These are phyloP conservation scores for Penicillium salamii DNA, from an alignment of 495 filamentous ascomycete species.

Conservation along the genomic window DNA sequence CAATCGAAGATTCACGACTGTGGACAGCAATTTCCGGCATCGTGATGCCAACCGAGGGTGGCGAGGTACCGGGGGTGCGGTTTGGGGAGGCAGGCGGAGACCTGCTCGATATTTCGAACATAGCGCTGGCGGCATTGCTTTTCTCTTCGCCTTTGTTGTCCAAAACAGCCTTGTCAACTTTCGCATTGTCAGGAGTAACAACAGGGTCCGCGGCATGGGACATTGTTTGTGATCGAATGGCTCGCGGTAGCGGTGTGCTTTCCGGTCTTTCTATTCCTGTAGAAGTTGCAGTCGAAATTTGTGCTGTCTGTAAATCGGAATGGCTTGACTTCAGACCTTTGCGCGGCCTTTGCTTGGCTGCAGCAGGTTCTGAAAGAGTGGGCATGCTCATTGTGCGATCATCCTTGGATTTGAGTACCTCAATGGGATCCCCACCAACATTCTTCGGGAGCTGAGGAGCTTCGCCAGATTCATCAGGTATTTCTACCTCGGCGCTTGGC, in stretches of 20 bases:
- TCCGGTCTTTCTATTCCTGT: slow-evolving; percentile 39
- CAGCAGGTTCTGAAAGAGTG: slow-evolving; percentile 31
- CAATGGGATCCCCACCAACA: slow-evolving; percentile 31
- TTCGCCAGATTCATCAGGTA: slow-evolving; percentile 55
- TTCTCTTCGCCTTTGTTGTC: slow-evolving; percentile 42
- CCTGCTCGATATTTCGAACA: slow-evolving; percentile 63
- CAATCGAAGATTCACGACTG: slow-evolving; percentile 32
- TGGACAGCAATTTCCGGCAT: slow-evolving; percentile 24
- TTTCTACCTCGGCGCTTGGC: slow-evolving; percentile 47
- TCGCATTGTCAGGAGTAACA: slow-evolving; percentile 59
- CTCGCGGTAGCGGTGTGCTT: slow-evolving; percentile 46
- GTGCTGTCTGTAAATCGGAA: slow-evolving; percentile 23
- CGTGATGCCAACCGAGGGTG: slow-evolving; percentile 36
- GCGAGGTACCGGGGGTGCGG: slow-evolving; percentile 51
- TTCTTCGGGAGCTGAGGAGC: slow-evolving; percentile 40
- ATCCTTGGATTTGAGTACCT: slow-evolving; percentile 41
- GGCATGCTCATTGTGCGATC: slow-evolving; percentile 62
- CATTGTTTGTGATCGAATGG: slow-evolving; percentile 62
- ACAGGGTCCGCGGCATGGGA: slow-evolving; percentile 60
- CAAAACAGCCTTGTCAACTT: slow-evolving; percentile 52
- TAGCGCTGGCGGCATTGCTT: slow-evolving; percentile 56
- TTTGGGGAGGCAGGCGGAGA: slow-evolving; percentile 57
- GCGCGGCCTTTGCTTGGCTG: slow-evolving; percentile 31
- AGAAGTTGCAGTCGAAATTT: slow-evolving; percentile 29
- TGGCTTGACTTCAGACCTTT: slow-evolving; percentile 27